These are phyloP conservation scores for Peronospora belbahrii DNA, from an alignment of 352 stramenopile species.

Conservation along the genomic window DNA sequence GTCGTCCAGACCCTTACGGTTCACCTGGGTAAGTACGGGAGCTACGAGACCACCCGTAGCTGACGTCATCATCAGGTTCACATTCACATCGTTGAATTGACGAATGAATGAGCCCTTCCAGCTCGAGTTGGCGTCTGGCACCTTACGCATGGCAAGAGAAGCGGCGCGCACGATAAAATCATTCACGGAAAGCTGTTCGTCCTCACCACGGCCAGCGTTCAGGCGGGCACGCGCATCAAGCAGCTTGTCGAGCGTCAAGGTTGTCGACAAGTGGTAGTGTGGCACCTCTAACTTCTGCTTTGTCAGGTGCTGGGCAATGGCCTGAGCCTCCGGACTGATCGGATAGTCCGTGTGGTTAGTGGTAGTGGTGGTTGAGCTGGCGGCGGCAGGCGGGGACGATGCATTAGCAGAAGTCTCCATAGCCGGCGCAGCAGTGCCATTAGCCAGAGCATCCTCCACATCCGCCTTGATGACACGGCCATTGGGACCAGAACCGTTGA, in stretches of 20 bases:
- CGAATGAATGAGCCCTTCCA: conserved; percentile 90
- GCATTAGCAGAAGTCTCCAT: conserved; percentile 18
- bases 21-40: conserved; percentile 91
- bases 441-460: conserved; percentile 87
- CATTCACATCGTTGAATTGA: conserved; percentile 92
- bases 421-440: conserved; percentile 29
- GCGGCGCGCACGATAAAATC: conserved; percentile 96
- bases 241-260: conserved; percentile 89
- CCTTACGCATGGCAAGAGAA: conserved; percentile 93
- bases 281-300: conserved; percentile 92
- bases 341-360: conserved; percentile 90
- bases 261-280: conserved; percentile 96
- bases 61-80: conserved; percentile 87
- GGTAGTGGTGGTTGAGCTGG: conserved; percentile 31
- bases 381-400: conserved; percentile 18
- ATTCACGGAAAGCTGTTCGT: conserved; percentile 94
- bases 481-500: conserved; percentile 76
- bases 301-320: conserved; percentile 82
- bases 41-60: conserved; percentile 87
- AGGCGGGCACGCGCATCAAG: conserved; percentile 88
- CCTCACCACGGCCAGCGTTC: conserved; percentile 87
- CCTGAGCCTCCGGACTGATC: conserved; percentile 69
- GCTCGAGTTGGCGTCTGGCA: conserved; percentile 89
- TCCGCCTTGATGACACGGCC: conserved; percentile 92
- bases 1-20: conserved; percentile 31